Base-by-base conservation (phyloP, 2,329 filamentous ascomycete genomes). In the Phialophora expanda region DNA sequence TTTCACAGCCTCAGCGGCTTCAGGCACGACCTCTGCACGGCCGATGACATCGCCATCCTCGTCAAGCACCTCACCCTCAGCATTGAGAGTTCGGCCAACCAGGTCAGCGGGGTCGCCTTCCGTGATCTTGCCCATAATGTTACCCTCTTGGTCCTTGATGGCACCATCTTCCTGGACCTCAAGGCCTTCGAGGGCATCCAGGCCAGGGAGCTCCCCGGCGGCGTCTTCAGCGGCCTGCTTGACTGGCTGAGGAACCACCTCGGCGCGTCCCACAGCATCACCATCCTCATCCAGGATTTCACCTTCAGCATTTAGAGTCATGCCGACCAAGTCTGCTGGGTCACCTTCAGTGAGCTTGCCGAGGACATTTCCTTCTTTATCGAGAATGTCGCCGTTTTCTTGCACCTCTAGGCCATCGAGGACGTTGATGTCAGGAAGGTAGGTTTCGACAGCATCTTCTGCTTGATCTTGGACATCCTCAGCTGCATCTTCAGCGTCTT, bases 311-410 rank as follows among this genome's bases (percentile, higher is more conserved):
- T 79, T 80, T 9, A 80, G 72, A 6, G 75, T 75, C 63, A 77
- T 76, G 12, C 78, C 79, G 28, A 78, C 74, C 6, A 80, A 72
- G 53, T 79, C 78, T 65, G 76, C 74, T 0, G 78, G 75, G 22
- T 79, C 76, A 30, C 78, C 79, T 65, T 80, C 78, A n/a, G 77
- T 75, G 44, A 80, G 74, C 30, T 75, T 73, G 28, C 78, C 79
- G 4, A 80, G 68, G 28, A 73, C 70, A 44, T 79, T 75, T 32
- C 78, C 79, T 56, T 77, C 74, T 24, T 76, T 70, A 50, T 86
- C 81, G 70, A 82, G 77, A 69, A 87, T 81, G 34, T 81, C 75
- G 38, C 85, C 86, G 28, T 85, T 84, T 58, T 84, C 82, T 51
- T 84, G 78, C 28, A 86, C 83, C 54, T 77, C 73, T 3, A 78